Conservation (phyloP, 306 rosid species). For the Dalbergia oliveri region DNA sequence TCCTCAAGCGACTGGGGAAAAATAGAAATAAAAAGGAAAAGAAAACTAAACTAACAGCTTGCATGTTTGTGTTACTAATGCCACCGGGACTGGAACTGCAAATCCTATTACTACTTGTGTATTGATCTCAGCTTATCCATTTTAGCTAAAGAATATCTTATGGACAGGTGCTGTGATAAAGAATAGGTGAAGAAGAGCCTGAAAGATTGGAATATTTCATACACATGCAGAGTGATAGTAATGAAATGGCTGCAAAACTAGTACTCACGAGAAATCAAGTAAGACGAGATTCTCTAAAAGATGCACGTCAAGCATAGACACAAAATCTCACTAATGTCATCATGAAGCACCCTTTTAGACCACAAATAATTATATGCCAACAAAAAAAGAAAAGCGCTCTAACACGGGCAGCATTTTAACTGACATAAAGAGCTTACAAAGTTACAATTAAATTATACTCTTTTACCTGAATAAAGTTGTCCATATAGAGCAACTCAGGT, state of each 20-base stretch:
- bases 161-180: not conserved
- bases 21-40: not conserved
- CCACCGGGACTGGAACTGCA: not conserved
- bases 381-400: no score
- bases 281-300: constrained; percentile 6
- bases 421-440: not conserved
- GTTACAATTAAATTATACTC: not conserved
- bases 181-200: constrained; percentile 1
- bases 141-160: not conserved
- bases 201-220: constrained; percentile 13
- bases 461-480: constrained; percentile 21
- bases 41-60: not conserved
- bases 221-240: not conserved
- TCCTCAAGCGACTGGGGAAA: not conserved
- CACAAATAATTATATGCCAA: no score
- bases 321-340: no score
- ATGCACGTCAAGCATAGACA: no score
- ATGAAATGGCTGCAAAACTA: not conserved
- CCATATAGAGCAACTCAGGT: constrained; percentile 1
- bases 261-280: constrained; percentile 10
- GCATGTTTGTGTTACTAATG: not conserved
- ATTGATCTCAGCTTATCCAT: not conserved
- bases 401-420: constrained; percentile 2
- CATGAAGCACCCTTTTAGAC: no score
- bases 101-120: not conserved